Percentiles rank a stretch among this genome's conserved stretches.
These are phyloP conservation scores for Symbiodinium pilosum DNA, from an alignment of 73 alveolate species.

Conservation along the genomic window DNA sequence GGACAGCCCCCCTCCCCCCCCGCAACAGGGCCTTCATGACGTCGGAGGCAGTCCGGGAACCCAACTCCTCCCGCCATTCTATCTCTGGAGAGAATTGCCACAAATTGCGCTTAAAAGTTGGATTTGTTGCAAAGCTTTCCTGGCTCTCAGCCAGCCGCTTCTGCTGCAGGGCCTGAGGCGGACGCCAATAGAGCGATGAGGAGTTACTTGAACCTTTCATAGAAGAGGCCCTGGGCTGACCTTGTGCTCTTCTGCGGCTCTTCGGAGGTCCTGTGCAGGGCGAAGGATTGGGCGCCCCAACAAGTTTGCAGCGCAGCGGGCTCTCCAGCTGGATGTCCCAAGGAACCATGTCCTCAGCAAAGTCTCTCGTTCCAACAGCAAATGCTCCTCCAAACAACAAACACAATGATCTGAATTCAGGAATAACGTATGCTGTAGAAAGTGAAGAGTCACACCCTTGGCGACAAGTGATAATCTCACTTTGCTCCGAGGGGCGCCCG, in stretches of 20 bases:
- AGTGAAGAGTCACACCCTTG: too few relatives aligned
- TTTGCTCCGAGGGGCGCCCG: not conserved
- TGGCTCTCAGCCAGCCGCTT: not conserved
- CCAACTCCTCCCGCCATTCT: not conserved
- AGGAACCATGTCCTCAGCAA: not conserved
- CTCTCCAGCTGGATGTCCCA: constrained; percentile 1
- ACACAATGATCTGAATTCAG: not conserved
- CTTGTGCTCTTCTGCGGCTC: constrained; percentile 88
- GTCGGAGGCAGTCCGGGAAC: constrained; percentile 29
- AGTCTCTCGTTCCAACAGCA: too few relatives aligned
- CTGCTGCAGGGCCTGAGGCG: not conserved
- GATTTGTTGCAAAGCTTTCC: too few relatives aligned
- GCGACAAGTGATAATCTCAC: too few relatives aligned
- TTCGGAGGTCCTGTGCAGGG: constrained; percentile 23
- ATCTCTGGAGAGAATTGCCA: not conserved
- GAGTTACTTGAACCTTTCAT: not conserved
- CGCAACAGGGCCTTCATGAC: constrained; percentile 6
- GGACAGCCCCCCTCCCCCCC: too few relatives aligned
- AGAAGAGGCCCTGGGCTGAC: too few relatives aligned
- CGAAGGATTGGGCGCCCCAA: not conserved
- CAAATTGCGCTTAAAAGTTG: too few relatives aligned
- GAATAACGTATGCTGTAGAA: not conserved
- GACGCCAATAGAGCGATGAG: not conserved
- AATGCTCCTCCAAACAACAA: too few relatives aligned
- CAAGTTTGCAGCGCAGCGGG: not conserved